phyloP scores from a whole-genome alignment of 345 rosid genomes.

The Zanthoxylum bungeanum region DNA sequence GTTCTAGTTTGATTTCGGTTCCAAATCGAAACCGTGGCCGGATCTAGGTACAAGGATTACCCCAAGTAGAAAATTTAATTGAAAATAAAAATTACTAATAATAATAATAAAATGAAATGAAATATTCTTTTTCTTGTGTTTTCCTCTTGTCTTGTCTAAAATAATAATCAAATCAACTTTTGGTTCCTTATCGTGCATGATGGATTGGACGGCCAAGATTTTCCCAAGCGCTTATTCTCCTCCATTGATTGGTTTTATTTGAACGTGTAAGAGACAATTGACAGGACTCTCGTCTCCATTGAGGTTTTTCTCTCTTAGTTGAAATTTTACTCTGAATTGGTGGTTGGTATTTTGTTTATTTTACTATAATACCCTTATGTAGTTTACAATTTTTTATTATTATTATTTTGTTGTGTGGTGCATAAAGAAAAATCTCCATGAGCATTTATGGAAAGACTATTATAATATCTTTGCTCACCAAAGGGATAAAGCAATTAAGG shows the following conservation, averaged over 20 bases:
- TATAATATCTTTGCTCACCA: not conserved
- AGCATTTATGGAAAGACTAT: not conserved
- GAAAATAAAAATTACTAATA: not conserved
- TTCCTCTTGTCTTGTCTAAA: not conserved
- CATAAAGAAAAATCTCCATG: not conserved
- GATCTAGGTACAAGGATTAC: constrained; percentile 25
- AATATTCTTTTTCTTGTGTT: constrained; percentile 1
- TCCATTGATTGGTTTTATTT: constrained; percentile 8
- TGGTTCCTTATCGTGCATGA: not conserved
- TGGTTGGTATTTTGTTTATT: constrained; percentile 9
- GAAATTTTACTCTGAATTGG: constrained; percentile 11
- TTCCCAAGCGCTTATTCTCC: not conserved
- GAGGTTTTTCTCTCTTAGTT: constrained; percentile 32
- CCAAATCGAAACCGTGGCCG: no score
- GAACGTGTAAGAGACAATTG: constrained; percentile 14
- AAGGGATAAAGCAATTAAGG: no score
- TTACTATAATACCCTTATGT: not conserved
- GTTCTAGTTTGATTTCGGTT: no score
- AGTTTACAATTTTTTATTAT: not conserved
- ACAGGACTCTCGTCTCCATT: constrained; percentile 33
- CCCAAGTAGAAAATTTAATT: constrained; percentile 35
- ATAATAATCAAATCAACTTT: not conserved
- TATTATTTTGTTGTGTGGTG: not conserved
- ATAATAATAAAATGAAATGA: not conserved
- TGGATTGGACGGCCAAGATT: constrained; percentile 43